Evolutionary conservation across 306 rosid genomes (phyloP), one percentile per base, ranked within the genome.

Genomic region (Datisca glomerata): DNA sequence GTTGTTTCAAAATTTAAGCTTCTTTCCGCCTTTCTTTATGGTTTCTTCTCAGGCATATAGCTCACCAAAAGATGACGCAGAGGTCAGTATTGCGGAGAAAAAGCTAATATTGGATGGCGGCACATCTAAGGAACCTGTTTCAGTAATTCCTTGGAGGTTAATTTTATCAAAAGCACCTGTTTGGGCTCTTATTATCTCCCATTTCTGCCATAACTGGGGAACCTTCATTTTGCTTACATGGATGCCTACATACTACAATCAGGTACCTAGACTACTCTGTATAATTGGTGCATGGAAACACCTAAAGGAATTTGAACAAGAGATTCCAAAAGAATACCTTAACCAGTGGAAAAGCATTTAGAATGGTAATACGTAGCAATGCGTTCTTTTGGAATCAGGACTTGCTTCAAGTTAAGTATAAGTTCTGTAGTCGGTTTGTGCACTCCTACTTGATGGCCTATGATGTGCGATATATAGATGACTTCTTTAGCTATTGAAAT

Each of bases 211-310:
- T 51, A 87, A 82, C 64, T 87, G 94, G 96, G 96, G 94, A 32
- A 87, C 96, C 63, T 87, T 87, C 60, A 87, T 87, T 67, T 74
- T 87, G 37, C 61, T 87, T 70, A 87, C 96, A 15, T 86, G 96
- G 96, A 86, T 86, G 96, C 94, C 96, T 20, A 86, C 96, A 2
- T 86, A 86, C 74, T 86, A 86, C 72, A 86, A 86, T 69, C 94
- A 86, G 94, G 96, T 86, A 74, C 38, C 39, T 49, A 23, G 28
- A 27, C 40, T 25, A 25, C 4, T 8, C 24, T 21, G 47, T 21
- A 6, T 7, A 31, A 36, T 21, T 38, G n/a, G 12, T 35, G 15
- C n/a, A 14, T 31, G 36, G n/a, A n/a, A n/a, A n/a, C n/a, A n/a
- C n/a, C n/a, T n/a, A n/a, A n/a, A n/a, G n/a, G n/a, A n/a, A n/a